Base-by-base conservation (phyloP, 352 stramenopile genomes). In the Phytophthora uliginosa region DNA sequence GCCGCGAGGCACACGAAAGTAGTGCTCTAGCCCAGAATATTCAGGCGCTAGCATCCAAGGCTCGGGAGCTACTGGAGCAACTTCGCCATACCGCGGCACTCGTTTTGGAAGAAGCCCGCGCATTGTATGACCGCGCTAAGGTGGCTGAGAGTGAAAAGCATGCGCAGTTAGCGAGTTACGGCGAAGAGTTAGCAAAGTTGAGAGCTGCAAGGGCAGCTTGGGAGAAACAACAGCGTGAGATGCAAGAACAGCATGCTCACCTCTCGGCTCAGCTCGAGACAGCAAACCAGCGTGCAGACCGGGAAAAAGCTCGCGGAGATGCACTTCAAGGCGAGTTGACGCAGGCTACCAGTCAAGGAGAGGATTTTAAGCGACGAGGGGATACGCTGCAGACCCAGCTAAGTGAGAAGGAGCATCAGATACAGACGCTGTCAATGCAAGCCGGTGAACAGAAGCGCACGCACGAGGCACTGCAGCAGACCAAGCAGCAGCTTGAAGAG, bases 121-220 rank as follows among this genome's bases (percentile, higher is more conserved):
- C 80, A 18, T 81, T 81, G n/a, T 95, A 87, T 80, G 85, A 95
- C 18, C 86, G 84, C 38, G 86, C 86, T 0, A 96, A 94, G 59
- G 78, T 87, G 52, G 83, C 74, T 3, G 86, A 96, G 45, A 83
- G 84, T 34, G 88, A 94, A 60, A 96, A 95, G 59, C 86, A 95
- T 55, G 85, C 91, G 54, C 85, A 94, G 33, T 61, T 95, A 17
- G 85, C 83, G 9, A 89, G 92, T n/a, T 77, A 92, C 5, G 77
- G 90, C 18, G 83, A 90, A 45, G 86, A 96, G 38, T 72, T 94
- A n/a, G 73, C 77, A 7, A 77, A 82, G 31, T 50, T 93, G 4
- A 91, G 86, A 70, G 69, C 82, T 51, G 72, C 79, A 13, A 90
- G 78, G 28, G 54, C 67, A 5, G 72, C 77, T 33, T 88, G 77